Conservation (phyloP, 129 eudicot genomes). For the Lactuca sativa region DNA sequence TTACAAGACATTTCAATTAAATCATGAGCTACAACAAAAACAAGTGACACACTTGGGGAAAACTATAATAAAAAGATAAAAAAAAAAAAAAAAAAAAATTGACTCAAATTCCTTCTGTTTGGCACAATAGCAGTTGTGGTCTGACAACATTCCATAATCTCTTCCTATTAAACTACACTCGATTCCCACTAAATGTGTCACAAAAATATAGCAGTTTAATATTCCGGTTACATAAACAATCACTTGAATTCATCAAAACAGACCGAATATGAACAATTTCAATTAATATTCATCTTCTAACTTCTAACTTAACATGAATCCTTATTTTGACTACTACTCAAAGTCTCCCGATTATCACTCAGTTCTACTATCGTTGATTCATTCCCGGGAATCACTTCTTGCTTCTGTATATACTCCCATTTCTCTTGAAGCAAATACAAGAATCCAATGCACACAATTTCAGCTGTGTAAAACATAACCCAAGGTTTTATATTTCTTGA, state of each 20-base stretch:
- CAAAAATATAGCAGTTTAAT: background rate
- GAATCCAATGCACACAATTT: slow-evolving; percentile 51
- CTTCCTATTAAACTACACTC: background rate
- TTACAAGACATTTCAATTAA: background rate
- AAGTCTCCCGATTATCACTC: slow-evolving; percentile 44
- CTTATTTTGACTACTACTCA: slow-evolving; percentile 28
- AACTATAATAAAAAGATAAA: background rate
- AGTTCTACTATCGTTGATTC: slow-evolving; percentile 47
- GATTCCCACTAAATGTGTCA: background rate
- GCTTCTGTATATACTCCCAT: slow-evolving; percentile 59
- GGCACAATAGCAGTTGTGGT: background rate
- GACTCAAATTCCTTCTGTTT: background rate
- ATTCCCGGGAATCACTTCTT: slow-evolving; percentile 48
- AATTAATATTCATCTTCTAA: background rate
- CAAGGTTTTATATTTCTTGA: slow-evolving; percentile 55
- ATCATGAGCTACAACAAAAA: background rate
- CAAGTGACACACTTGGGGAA: background rate
- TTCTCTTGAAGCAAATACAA: slow-evolving; percentile 84
- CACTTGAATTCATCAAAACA: slow-evolving; percentile 1
- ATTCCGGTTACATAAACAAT: slow-evolving; percentile 2
- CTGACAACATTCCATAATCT: background rate
- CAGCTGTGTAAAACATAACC: slow-evolving; percentile 57
- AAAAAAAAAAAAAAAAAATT: too few species aligned
- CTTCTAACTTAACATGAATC: slow-evolving; percentile 22
- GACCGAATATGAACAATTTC: slow-evolving; percentile 5